Evolutionary conservation across 371 early-diverging fungal species (phyloP).

Genomic region (Rhizomucor miehei): DNA sequence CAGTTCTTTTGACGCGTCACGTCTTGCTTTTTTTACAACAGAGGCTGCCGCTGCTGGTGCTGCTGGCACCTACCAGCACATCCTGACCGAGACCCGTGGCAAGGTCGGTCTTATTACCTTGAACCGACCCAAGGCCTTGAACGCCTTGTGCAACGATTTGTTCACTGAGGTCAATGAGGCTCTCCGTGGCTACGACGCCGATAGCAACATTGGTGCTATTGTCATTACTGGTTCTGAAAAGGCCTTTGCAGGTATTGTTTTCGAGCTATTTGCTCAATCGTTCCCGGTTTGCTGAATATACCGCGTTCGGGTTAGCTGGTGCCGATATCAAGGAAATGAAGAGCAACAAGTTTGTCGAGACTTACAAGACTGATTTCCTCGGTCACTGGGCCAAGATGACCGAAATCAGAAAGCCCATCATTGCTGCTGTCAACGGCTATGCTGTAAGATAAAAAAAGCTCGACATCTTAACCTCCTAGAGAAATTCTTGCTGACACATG

Average conservation of each 20-base stretch:
- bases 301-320: constrained; percentile 63
- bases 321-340: constrained; percentile 99
- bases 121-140: constrained; percentile 95
- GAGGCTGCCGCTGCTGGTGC: constrained; percentile 36
- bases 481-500: constrained; percentile 6
- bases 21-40: constrained; percentile 12
- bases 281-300: too few species aligned
- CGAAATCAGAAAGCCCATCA: constrained; percentile 91
- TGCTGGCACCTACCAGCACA: constrained; percentile 53
- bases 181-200: constrained; percentile 75
- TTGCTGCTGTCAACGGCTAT: constrained; percentile 97
- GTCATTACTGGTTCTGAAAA: constrained; percentile 95
- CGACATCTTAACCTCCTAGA: not conserved
- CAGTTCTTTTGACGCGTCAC: not conserved
- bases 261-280: too few species aligned
- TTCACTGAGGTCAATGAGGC: constrained; percentile 91
- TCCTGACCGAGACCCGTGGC: constrained; percentile 77
- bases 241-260: constrained; percentile 85
- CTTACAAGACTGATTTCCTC: constrained; percentile 89
- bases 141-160: constrained; percentile 93
- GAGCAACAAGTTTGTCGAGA: constrained; percentile 78
- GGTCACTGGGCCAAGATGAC: constrained; percentile 93
- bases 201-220: constrained; percentile 82
- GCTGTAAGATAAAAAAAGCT: constrained; percentile 81
- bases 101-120: constrained; percentile 88